Percentiles rank a stretch among this genome's conserved stretches.
phyloP scores from a whole-genome alignment of 257 asterid species.

The Mentha longifolia region DNA sequence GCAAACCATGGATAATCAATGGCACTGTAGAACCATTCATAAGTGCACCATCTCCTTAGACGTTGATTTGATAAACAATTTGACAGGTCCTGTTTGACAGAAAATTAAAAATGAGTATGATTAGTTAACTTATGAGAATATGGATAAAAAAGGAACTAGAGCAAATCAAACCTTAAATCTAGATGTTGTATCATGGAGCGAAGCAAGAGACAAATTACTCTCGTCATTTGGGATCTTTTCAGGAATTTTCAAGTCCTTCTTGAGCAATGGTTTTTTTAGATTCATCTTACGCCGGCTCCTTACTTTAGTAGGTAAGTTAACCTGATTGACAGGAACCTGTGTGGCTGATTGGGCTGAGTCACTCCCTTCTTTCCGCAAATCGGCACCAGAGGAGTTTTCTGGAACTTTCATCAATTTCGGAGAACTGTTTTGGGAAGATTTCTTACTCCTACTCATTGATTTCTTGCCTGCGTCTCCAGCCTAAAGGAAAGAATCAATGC shows the following conservation, averaged over 20 bases:
- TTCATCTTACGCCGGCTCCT: conserved; percentile 75
- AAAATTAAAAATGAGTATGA: conserved; percentile 26
- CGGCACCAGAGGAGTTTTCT: conserved; percentile 69
- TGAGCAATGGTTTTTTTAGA: conserved; percentile 52
- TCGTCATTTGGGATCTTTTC: conserved; percentile 56
- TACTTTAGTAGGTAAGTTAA: conserved; percentile 62
- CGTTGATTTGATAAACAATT: conserved; percentile 65
- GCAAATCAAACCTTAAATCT: conserved; percentile 53
- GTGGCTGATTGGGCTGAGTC: conserved; percentile 76
- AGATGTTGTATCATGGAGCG: conserved; percentile 46
- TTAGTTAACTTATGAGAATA: conserved; percentile 29
- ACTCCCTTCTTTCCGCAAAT: conserved; percentile 74
- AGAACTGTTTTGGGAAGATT: conserved; percentile 60
- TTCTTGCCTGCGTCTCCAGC: conserved; percentile 63
- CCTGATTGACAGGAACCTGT: conserved; percentile 62
- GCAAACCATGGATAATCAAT: conserved; percentile 96
- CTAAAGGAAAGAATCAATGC: conserved; percentile 46
- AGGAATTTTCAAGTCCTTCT: conserved; percentile 57
- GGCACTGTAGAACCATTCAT: conserved; percentile 95
- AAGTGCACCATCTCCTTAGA: conserved; percentile 84
- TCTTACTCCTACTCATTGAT: conserved; percentile 52
- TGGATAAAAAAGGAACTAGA: conserved; percentile 26
- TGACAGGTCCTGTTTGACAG: conserved; percentile 62
- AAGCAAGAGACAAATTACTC: conserved; percentile 42
- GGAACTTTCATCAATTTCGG: conserved; percentile 60